phyloP scores from a whole-genome alignment of 192 early-diverging fungal genomes.

The Coemansia sp. region DNA sequence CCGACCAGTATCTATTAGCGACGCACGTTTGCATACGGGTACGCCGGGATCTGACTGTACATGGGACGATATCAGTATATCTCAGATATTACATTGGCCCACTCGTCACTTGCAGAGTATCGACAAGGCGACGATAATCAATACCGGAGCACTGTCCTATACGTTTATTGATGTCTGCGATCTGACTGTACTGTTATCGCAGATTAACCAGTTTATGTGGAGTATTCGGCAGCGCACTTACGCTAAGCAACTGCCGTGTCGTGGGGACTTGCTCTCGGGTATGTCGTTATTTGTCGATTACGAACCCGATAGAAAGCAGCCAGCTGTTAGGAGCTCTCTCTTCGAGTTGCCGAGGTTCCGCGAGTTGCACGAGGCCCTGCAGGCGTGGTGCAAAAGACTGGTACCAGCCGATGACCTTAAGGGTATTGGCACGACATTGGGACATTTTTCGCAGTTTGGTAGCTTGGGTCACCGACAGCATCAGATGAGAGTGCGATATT shows the following conservation, averaged over 20 bases:
- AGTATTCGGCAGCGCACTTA: slow-evolving; percentile 21
- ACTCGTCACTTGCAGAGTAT: slow-evolving; percentile 34
- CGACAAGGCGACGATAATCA: slow-evolving; percentile 17
- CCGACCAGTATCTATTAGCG: slow-evolving; percentile 44
- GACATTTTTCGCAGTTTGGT: slow-evolving; percentile 22
- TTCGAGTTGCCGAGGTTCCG: slow-evolving; percentile 36
- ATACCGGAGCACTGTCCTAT: slow-evolving; percentile 43
- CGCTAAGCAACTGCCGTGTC: background rate
- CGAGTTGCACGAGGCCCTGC: slow-evolving; percentile 21
- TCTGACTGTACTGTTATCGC: slow-evolving; percentile 29
- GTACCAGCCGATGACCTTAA: slow-evolving; percentile 36
- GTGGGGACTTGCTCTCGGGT: slow-evolving; percentile 14
- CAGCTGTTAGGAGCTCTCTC: slow-evolving; percentile 21
- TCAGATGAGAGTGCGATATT: slow-evolving; percentile 49
- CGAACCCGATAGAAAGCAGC: background rate
- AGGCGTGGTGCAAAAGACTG: slow-evolving; percentile 26
- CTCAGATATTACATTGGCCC: slow-evolving; percentile 53
- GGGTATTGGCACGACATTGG: slow-evolving; percentile 6
- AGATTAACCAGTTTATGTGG: slow-evolving; percentile 50
- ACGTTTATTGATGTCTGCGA: slow-evolving; percentile 44
- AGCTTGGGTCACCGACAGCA: slow-evolving; percentile 35
- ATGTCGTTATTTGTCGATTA: slow-evolving; percentile 21
- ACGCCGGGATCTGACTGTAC: slow-evolving; percentile 46
- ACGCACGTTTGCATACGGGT: slow-evolving; percentile 30
- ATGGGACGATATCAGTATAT: slow-evolving; percentile 51